phyloP scores from a whole-genome alignment of 2,329 filamentous ascomycete species.

The Nectriaceae sp. region DNA sequence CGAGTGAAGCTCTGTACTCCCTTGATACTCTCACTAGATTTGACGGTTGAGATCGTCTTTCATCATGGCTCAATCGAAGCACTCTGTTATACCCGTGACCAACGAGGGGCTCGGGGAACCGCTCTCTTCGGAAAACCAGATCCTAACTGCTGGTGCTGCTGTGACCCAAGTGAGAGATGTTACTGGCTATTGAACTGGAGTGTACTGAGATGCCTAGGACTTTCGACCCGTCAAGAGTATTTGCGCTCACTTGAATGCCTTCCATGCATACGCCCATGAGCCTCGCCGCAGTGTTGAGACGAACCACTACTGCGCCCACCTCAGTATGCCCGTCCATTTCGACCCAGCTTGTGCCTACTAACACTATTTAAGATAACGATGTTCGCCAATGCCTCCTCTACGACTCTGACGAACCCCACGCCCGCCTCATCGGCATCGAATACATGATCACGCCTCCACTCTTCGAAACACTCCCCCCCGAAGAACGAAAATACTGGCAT shows the following conservation, averaged over 20 bases:
- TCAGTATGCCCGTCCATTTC: slow-evolving; percentile 44
- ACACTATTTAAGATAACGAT: slow-evolving; percentile 48
- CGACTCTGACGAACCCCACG: slow-evolving; percentile 66
- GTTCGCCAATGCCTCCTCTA: slow-evolving; percentile 86
- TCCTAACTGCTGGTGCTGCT: slow-evolving; percentile 63
- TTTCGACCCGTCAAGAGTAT: slow-evolving; percentile 74
- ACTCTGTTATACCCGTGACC: slow-evolving; percentile 12
- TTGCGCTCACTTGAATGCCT: slow-evolving; percentile 85
- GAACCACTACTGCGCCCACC: slow-evolving; percentile 83
- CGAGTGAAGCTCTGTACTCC: too few species aligned
- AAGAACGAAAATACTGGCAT: slow-evolving; percentile 80
- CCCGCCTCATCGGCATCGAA: slow-evolving; percentile 79
- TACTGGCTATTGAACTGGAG: fast-evolving
- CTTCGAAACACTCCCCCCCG: slow-evolving; percentile 63
- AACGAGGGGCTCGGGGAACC: slow-evolving; percentile 44
- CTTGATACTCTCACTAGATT: not conserved
- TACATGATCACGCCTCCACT: slow-evolving; percentile 79
- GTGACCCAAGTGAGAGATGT: slow-evolving; percentile 51
- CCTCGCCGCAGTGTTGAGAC: slow-evolving; percentile 70
- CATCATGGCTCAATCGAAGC: not conserved
- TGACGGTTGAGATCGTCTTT: too few species aligned
- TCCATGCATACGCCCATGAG: slow-evolving; percentile 79
- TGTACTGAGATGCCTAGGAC: slow-evolving; percentile 42
- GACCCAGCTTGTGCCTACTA: slow-evolving; percentile 41
- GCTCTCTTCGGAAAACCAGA: slow-evolving; percentile 55